These are phyloP conservation scores for Lentinula raphanica DNA, from an alignment of 768 basidiomycete species.

Conservation along the genomic window DNA sequence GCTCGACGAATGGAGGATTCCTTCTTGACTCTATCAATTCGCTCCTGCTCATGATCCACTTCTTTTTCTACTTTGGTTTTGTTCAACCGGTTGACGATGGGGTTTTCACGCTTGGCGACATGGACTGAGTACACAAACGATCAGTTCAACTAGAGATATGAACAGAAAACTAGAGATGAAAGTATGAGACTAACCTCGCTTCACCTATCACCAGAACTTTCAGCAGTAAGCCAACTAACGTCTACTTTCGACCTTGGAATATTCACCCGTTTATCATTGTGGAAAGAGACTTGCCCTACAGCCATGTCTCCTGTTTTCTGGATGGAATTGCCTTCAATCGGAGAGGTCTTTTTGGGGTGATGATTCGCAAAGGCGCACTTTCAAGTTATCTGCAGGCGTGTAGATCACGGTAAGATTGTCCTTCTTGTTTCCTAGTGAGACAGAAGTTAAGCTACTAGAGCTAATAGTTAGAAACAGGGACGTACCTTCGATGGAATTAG, in stretches of 20 bases:
- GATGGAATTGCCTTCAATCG: neutral
- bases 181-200: slow-evolving; percentile 54
- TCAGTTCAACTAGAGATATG: neutral
- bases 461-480: neutral
- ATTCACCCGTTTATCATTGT: slow-evolving; percentile 78
- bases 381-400: slow-evolving; percentile 87
- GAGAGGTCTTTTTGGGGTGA: neutral
- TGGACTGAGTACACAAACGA: no score
- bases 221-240: neutral
- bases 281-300: slow-evolving; percentile 92
- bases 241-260: neutral
- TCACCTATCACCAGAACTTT: slow-evolving; percentile 47
- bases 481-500: slow-evolving; percentile 92
- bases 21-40: slow-evolving; percentile 71
- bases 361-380: slow-evolving; percentile 41
- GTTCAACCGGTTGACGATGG: slow-evolving; percentile 86
- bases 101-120: slow-evolving; percentile 76
- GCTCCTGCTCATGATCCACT: slow-evolving; percentile 90
- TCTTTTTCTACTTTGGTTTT: slow-evolving; percentile 85
- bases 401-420: slow-evolving; percentile 91
- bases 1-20: slow-evolving; percentile 63
- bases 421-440: slow-evolving; percentile 82
- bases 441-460: neutral
- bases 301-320: slow-evolving; percentile 99
- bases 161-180: no score